Base-by-base conservation (phyloP, 2,329 filamentous ascomycete genomes). In the Pyrenophora graminea region DNA sequence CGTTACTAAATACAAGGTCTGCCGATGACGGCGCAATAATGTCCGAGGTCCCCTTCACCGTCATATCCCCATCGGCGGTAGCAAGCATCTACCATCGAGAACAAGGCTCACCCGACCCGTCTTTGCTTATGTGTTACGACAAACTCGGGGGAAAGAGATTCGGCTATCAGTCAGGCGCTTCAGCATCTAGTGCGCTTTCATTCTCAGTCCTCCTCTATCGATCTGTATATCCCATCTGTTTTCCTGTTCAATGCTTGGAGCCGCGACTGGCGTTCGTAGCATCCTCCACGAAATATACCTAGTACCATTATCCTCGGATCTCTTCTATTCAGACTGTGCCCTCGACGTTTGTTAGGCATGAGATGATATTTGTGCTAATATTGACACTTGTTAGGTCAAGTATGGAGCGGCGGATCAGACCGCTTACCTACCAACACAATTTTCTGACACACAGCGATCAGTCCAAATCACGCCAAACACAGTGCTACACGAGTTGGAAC, bases 181-280 rank as follows among this genome's bases (percentile, higher is more conserved):
- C 45, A 53, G 40, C 53, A 48, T 50, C 39, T 33, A 41, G 53
- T 46, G 46, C 42, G 45, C 51, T 44, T 52, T 44, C 45, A 48
- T 43, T 47, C 51, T 54, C 50, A 46, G 39, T 53, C 50, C 48
- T 47, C 52, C 50, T 53, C 50, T 53, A 51, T 45, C 51, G 58
- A 56, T 61, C 55, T 71, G 67, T 72, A 72, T 65, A 71, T 66
- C 68, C 63, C 55, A 41, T 57, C 41, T 56, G 55, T 60, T 58
- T 65, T 64, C 45, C 49, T 59, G 58, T 59, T 63, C 47, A 47
- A 62, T 58, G 54, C 64, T 59, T 59, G 53, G 53, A 57, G 61
- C 59, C 62, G 41, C 58, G 42, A 55, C 45, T 51, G 58, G 57
- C 57, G 53, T 65, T 61, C 43, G 47, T 61, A 52, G 27, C 60